Evolutionary conservation across 2,329 filamentous ascomycete genomes (phyloP).

Genomic region (Coniochaeta sp.): DNA sequence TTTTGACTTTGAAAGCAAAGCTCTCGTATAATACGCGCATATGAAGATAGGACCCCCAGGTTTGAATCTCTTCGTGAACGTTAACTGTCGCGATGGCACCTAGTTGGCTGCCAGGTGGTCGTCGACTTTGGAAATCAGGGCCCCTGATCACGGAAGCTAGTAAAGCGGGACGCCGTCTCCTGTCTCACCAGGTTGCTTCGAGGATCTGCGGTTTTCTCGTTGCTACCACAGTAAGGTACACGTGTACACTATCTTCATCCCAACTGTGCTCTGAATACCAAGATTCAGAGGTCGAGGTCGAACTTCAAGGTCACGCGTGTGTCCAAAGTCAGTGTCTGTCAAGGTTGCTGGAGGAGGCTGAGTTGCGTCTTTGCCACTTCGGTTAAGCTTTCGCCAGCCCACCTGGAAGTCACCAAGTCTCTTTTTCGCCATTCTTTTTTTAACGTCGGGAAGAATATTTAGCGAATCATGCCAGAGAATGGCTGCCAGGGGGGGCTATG

Average conservation of each 20-base stretch:
- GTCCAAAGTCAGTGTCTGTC: not conserved
- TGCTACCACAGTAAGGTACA: too few relatives aligned
- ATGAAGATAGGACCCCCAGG: not conserved
- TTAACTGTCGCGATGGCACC: not conserved
- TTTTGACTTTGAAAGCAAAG: not conserved
- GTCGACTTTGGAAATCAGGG: not conserved
- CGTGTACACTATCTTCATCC: too few relatives aligned
- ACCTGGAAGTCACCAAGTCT: not conserved
- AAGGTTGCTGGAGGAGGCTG: not conserved
- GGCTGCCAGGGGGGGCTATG: not conserved
- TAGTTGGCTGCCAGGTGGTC: not conserved
- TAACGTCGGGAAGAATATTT: not conserved
- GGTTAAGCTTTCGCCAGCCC: not conserved
- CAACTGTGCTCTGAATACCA: too few relatives aligned
- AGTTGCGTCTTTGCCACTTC: not conserved
- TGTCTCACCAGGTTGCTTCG: not conserved
- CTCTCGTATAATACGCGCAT: not conserved
- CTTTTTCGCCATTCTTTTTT: slow-evolving; percentile 1
- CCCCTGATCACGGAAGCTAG: not conserved
- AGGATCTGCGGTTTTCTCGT: not conserved
- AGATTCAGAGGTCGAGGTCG: not conserved
- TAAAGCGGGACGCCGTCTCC: not conserved
- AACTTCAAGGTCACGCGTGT: not conserved
- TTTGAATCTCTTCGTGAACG: not conserved
- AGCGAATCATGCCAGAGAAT: not conserved